Evolutionary conservation across 192 early-diverging fungal genomes (phyloP).

Genomic region (Spizellomyces sp.): DNA sequence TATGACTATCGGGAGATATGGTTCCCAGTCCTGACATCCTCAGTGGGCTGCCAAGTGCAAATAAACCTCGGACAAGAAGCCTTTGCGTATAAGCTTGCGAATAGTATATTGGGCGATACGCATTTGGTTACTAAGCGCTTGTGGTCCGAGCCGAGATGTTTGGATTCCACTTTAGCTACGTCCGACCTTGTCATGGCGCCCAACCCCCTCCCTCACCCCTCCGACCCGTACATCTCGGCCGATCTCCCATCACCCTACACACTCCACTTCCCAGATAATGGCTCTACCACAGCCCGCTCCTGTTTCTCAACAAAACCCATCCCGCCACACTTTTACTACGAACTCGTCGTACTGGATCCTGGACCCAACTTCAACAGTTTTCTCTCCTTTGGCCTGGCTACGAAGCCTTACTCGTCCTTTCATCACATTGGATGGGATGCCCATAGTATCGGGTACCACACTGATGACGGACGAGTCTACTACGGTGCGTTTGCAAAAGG

Average conservation of each 20-base stretch:
- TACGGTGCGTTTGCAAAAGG: slow-evolving; percentile 10
- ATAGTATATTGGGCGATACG: background rate
- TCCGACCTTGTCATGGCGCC: background rate
- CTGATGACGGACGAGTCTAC: slow-evolving; percentile 51
- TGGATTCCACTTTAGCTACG: no score
- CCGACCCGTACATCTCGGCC: slow-evolving; percentile 9
- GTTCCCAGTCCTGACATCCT: slow-evolving; percentile 26
- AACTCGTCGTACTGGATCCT: slow-evolving; percentile 23
- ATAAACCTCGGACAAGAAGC: slow-evolving; percentile 36
- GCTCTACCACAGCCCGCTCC: background rate
- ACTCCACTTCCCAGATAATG: slow-evolving; percentile 1
- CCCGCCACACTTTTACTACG: slow-evolving; percentile 28
- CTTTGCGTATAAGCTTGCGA: slow-evolving; percentile 27
- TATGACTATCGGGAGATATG: slow-evolving; percentile 27
- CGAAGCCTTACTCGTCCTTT: slow-evolving; percentile 42
- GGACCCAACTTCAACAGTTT: slow-evolving; percentile 27
- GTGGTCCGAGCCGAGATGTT: no score
- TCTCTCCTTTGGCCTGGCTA: slow-evolving; percentile 44
- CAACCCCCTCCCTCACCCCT: background rate
- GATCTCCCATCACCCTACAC: background rate
- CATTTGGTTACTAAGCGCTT: background rate
- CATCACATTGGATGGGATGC: slow-evolving; percentile 53
- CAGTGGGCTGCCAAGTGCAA: slow-evolving; percentile 12
- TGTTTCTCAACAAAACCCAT: slow-evolving; percentile 1
- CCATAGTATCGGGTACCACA: slow-evolving; percentile 43